A percentile compares a stretch with the other conserved stretches of the same genome.
Conservation (phyloP, 2,329 filamentous ascomycete genomes). For the Sclerotinia minor region DNA sequence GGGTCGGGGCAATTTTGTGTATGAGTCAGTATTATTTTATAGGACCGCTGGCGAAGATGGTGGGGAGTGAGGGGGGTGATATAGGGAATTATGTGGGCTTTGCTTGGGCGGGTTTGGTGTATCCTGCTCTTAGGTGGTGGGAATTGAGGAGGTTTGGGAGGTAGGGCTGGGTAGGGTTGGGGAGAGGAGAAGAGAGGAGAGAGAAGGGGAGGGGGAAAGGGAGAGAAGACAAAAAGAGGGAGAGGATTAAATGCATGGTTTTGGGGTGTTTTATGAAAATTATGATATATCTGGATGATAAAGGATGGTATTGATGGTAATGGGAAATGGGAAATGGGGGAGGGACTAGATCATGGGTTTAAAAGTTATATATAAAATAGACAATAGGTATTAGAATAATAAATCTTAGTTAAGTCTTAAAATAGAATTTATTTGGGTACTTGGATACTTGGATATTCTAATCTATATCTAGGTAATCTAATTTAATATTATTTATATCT, state of each 20-base stretch:
- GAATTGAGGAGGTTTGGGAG: slow-evolving; percentile 42
- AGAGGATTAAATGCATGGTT: background rate
- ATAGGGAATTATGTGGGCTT: slow-evolving; percentile 52
- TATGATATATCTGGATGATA: too few species aligned
- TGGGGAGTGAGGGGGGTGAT: slow-evolving; percentile 48
- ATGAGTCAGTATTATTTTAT: slow-evolving; percentile 70
- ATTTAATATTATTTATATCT: too few species aligned
- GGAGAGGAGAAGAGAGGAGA: too few species aligned
- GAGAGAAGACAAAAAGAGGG: too few species aligned
- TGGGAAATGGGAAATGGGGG: background rate
- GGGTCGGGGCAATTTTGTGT: slow-evolving; percentile 63
- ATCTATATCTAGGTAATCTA: too few species aligned
- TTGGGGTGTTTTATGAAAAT: background rate
- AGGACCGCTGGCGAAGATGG: slow-evolving; percentile 58
- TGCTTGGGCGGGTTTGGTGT: slow-evolving; percentile 58
- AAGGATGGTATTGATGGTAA: background rate
- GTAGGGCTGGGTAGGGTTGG: slow-evolving; percentile 22
- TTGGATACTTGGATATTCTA: too few species aligned
- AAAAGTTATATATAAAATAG: background rate
- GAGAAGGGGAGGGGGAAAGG: too few species aligned
- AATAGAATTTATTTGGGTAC: too few species aligned
- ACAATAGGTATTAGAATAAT: too few species aligned
- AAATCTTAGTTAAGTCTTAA: too few species aligned
- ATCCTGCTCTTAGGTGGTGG: slow-evolving; percentile 45
- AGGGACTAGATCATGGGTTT: background rate